A percentile compares a stretch with the other conserved stretches of the same genome.
These are phyloP conservation scores for Copromyces sp. DNA, from an alignment of 495 filamentous ascomycete genomes.

Conservation along the genomic window DNA sequence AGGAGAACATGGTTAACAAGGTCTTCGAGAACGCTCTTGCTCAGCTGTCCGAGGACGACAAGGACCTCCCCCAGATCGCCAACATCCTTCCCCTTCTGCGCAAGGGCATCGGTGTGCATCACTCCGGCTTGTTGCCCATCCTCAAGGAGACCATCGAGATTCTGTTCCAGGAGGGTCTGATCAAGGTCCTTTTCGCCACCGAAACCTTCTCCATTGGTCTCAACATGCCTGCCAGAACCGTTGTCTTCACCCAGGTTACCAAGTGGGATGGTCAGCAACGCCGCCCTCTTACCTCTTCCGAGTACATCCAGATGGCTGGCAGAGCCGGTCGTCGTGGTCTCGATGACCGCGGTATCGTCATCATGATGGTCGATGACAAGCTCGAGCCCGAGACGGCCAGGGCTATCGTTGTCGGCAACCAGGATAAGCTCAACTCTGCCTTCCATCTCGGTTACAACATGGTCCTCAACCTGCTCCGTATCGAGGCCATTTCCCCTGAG, in stretches of 20 bases:
- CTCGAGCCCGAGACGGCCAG: slow-evolving; percentile 93
- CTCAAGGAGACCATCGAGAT: slow-evolving; percentile 98
- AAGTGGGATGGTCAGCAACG: slow-evolving; percentile 83
- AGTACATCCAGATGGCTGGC: slow-evolving; percentile 98
- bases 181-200: slow-evolving; percentile 95
- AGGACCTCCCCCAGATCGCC: slow-evolving; percentile 72
- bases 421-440: slow-evolving; percentile 92
- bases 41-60: slow-evolving; percentile 84
- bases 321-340: slow-evolving; percentile 92
- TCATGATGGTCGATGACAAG: slow-evolving; percentile 97
- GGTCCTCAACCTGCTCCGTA: slow-evolving; percentile 90
- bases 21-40: slow-evolving; percentile 88
- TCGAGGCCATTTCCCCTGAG: slow-evolving; percentile 92
- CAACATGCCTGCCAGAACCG: slow-evolving; percentile 98
- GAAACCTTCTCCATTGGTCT: slow-evolving; percentile 98
- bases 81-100: slow-evolving; percentile 84
- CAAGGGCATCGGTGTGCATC: slow-evolving; percentile 92
- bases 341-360: slow-evolving; percentile 96
- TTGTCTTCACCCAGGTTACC: slow-evolving; percentile 91
- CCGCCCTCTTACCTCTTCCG: slow-evolving; percentile 84
- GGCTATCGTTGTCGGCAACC: slow-evolving; percentile 88
- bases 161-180: slow-evolving; percentile 92
- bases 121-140: slow-evolving; percentile 90
- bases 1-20: slow-evolving; percentile 88
- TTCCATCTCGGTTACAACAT: slow-evolving; percentile 99